Conservation (phyloP, 2,329 filamentous ascomycete species). For the Aspergillus phoenicis region DNA sequence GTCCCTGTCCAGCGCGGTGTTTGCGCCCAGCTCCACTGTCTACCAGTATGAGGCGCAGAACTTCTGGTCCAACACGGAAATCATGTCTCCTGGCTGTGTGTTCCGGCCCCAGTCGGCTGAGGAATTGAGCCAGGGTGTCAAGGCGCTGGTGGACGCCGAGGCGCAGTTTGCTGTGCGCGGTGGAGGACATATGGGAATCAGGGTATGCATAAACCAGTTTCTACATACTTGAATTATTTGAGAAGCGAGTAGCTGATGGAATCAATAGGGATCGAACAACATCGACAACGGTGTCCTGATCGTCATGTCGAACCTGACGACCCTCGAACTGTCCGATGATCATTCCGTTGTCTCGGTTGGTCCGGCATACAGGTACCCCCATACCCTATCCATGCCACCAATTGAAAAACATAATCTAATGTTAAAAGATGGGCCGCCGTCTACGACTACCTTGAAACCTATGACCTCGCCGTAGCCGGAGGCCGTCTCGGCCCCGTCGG, state of each 20-base stretch:
- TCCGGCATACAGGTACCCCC: slow-evolving; percentile 26
- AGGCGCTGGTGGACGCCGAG: slow-evolving; percentile 22
- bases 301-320: slow-evolving; percentile 35
- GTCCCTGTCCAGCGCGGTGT: slow-evolving; percentile 25
- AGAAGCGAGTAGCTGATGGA: background rate
- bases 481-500: slow-evolving; percentile 35
- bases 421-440: slow-evolving; percentile 36
- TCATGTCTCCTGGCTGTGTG: slow-evolving; percentile 37
- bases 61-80: slow-evolving; percentile 43
- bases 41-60: slow-evolving; percentile 35
- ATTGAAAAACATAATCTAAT: background rate
- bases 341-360: slow-evolving; percentile 34
- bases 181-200: slow-evolving; percentile 40
- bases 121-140: slow-evolving; percentile 30
- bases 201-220: slow-evolving; percentile 19
- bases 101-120: slow-evolving; percentile 34
- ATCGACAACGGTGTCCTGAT: slow-evolving; percentile 39
- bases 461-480: slow-evolving; percentile 27
- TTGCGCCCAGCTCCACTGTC: slow-evolving; percentile 25
- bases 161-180: slow-evolving; percentile 38
- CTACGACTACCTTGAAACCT: slow-evolving; percentile 31
- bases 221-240: too few relatives aligned
- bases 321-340: slow-evolving; percentile 31
- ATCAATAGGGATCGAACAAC: slow-evolving; percentile 35
- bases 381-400: too few relatives aligned